A percentile compares a stretch with the other conserved stretches of the same genome.
phyloP scores from a whole-genome alignment of 192 early-diverging fungal genomes.

The Linnemannia zychae region DNA sequence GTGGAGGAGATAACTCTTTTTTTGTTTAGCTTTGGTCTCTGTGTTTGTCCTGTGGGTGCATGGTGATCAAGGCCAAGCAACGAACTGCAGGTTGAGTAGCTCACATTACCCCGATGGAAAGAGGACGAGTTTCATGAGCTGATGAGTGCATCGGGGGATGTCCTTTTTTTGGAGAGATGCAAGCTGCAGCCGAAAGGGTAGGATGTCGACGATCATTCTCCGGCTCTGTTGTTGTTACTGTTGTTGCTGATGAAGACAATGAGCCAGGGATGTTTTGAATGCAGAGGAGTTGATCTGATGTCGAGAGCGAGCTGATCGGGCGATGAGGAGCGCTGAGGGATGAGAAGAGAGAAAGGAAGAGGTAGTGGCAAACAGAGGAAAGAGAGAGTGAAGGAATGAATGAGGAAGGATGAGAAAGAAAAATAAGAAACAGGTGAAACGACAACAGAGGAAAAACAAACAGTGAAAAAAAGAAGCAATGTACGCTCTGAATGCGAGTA shows the following conservation, averaged over 20 bases:
- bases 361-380: background rate
- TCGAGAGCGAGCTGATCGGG: background rate
- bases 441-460: constrained; percentile 16
- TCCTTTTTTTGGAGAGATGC: constrained; percentile 49
- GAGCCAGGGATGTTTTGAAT: background rate
- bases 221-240: no score
- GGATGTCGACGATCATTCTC: constrained; percentile 56
- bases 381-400: background rate
- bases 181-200: constrained; percentile 45
- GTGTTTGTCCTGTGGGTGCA: background rate
- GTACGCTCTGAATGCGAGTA: background rate
- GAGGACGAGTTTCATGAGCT: constrained; percentile 54
- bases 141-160: constrained; percentile 54
- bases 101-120: constrained; percentile 43
- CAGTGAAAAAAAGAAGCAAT: background rate
- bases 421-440: constrained; percentile 22
- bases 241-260: background rate
- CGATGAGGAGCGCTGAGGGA: background rate
- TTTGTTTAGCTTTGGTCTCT: background rate
- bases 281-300: background rate
- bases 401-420: constrained; percentile 13
- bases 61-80: background rate
- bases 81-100: no score
- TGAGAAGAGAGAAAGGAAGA: background rate
- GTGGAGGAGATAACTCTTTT: background rate